Percentiles rank a stretch among this genome's conserved stretches.
Conservation (phyloP, 2,329 filamentous ascomycete genomes). For the Metarhizium anisopliae region DNA sequence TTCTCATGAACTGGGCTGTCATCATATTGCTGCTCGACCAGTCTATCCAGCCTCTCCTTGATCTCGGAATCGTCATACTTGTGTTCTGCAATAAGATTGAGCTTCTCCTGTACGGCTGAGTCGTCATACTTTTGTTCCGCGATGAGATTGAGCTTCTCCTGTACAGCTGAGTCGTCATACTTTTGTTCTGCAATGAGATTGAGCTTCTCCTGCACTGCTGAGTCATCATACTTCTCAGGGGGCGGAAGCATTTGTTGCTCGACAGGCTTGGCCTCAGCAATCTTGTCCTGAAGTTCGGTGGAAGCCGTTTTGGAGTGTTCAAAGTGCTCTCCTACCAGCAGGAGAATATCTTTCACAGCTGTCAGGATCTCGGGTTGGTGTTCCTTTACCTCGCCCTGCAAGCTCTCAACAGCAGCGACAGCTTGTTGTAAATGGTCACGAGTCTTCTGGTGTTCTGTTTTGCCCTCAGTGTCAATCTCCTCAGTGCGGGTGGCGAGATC, state of each 20-base stretch:
- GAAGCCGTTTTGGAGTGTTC: constrained; percentile 70
- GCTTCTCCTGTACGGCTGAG: constrained; percentile 19
- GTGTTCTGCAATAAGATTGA: constrained; percentile 21
- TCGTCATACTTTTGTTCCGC: constrained; percentile 19
- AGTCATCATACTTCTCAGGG: constrained; percentile 31
- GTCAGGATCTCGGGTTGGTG: constrained; percentile 84
- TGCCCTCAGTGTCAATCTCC: constrained; percentile 63
- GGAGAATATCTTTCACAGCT: constrained; percentile 75
- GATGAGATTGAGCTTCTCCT: constrained; percentile 40
- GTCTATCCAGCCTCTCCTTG: constrained; percentile 34
- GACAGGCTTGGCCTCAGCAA: constrained; percentile 52
- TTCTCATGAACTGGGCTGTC: constrained; percentile 26
- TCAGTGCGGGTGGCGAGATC: constrained; percentile 69
- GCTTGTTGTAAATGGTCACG: constrained; percentile 73
- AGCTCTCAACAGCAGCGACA: constrained; percentile 59
- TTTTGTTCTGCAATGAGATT: constrained; percentile 30
- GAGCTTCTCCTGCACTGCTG: constrained; percentile 20
- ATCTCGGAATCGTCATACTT: constrained; percentile 47
- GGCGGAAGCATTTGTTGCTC: constrained; percentile 49
- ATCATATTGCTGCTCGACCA: constrained; percentile 23
- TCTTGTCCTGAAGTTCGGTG: constrained; percentile 46
- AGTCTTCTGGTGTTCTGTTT: constrained; percentile 73
- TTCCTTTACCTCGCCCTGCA: constrained; percentile 73
- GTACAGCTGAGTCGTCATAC: constrained; percentile 43
- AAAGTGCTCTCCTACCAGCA: constrained; percentile 76